phyloP scores from a whole-genome alignment of 1,284 basidiomycete genomes.

The Bjerkandera adusta region DNA sequence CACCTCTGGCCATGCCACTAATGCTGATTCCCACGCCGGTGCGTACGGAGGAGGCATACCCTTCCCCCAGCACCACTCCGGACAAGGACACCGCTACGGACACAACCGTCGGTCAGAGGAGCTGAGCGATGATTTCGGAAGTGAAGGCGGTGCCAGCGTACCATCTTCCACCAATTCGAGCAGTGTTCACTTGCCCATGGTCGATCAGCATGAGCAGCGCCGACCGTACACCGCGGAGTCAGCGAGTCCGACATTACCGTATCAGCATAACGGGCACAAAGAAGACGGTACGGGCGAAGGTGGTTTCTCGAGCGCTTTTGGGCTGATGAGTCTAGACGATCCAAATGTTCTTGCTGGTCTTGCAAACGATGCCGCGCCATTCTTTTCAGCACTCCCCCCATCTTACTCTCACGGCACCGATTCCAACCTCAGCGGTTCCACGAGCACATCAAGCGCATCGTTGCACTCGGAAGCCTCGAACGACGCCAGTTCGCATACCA shows the following conservation, averaged over 20 bases:
- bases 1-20: slow-evolving; percentile 6
- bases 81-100: slow-evolving; percentile 16
- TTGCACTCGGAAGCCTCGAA: slow-evolving; percentile 5
- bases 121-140: slow-evolving; percentile 23
- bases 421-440: slow-evolving; percentile 4
- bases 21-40: slow-evolving; percentile 12
- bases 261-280: slow-evolving; percentile 13
- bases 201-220: slow-evolving; percentile 12
- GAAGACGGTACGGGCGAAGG: slow-evolving; percentile 31
- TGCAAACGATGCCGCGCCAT: slow-evolving; percentile 52
- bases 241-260: slow-evolving; percentile 4
- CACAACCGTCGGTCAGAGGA: slow-evolving; percentile 23
- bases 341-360: slow-evolving; percentile 61
- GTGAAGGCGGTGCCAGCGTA: slow-evolving; percentile 22
- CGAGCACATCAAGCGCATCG: slow-evolving; percentile 12
- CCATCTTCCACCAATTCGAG: slow-evolving; percentile 28
- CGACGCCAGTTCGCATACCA: slow-evolving; percentile 9
- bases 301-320: slow-evolving; percentile 65
- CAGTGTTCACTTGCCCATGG: slow-evolving; percentile 24
- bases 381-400: slow-evolving; percentile 46
- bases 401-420: slow-evolving; percentile 1
- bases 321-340: slow-evolving; percentile 70
- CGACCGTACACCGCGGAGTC: slow-evolving; percentile 9
- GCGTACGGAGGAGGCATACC: slow-evolving; percentile 19
- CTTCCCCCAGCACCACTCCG: slow-evolving; percentile 23